A percentile compares a stretch with the other conserved stretches of the same genome.
These are phyloP conservation scores for Camelina neglecta DNA, from an alignment of 345 rosid genomes.

Conservation along the genomic window DNA sequence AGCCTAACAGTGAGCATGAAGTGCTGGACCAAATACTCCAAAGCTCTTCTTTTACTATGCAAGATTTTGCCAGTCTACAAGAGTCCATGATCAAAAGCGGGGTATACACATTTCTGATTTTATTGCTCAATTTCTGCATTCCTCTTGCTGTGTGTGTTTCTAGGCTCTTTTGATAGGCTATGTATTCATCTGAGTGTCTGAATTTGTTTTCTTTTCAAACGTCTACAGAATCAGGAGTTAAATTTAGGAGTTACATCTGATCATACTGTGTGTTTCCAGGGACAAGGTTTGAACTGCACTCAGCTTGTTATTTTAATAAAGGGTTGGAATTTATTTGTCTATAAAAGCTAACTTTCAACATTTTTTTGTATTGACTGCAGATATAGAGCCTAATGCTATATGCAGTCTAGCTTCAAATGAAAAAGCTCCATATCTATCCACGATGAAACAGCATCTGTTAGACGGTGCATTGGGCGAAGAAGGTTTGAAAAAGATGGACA, in stretches of 20 bases:
- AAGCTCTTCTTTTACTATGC: constrained; percentile 47
- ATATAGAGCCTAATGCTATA: constrained; percentile 46
- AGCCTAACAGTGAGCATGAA: constrained; percentile 55
- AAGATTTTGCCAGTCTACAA: constrained; percentile 56
- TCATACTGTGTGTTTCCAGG: constrained; percentile 46
- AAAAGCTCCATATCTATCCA: constrained; percentile 52
- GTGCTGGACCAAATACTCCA: constrained; percentile 52
- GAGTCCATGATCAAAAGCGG: constrained; percentile 55
- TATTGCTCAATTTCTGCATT: neutral
- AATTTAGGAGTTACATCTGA: constrained; percentile 48
- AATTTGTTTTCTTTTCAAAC: neutral
- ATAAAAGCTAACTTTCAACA: constrained; percentile 34
- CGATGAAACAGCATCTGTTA: constrained; percentile 55
- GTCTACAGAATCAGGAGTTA: constrained; percentile 49
- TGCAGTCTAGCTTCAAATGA: constrained; percentile 49
- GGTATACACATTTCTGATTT: constrained; percentile 48
- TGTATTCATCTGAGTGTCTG: neutral
- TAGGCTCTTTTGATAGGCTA: neutral
- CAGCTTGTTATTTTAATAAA: constrained; percentile 7
- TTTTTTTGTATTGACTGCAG: constrained; percentile 47
- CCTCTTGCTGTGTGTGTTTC: constrained; percentile 17
- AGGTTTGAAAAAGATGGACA: constrained; percentile 85
- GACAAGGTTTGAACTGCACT: constrained; percentile 47
- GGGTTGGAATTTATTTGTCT: neutral
- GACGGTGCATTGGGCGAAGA: constrained; percentile 58